Percentiles rank a stretch among this genome's conserved stretches.
These are phyloP conservation scores for Phyllosticta citriasiana DNA, from an alignment of 2,329 filamentous ascomycete genomes.

Conservation along the genomic window DNA sequence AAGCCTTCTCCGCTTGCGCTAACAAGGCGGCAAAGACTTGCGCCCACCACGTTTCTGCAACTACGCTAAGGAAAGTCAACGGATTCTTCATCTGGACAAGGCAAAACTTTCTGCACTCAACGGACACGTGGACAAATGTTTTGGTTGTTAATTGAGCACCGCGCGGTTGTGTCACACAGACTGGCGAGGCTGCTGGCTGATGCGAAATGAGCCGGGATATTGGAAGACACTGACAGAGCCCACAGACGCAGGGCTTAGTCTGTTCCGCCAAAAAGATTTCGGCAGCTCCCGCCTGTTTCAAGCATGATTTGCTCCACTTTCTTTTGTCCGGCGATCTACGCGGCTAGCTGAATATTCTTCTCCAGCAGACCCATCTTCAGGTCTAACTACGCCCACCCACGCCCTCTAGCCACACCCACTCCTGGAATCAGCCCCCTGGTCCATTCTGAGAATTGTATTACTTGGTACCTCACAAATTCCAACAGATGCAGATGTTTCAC, in stretches of 20 bases:
- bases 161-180: not conserved
- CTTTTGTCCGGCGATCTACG: not conserved
- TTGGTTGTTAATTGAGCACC: not conserved
- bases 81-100: not conserved
- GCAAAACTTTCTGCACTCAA: not conserved
- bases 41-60: not conserved
- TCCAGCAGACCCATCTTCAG: not conserved
- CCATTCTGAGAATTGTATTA: not conserved
- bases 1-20: not conserved
- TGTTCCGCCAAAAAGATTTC: not conserved
- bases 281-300: not conserved
- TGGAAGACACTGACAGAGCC: not conserved
- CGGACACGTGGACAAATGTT: not conserved
- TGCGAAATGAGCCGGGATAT: not conserved
- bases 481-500: not conserved
- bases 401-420: not conserved
- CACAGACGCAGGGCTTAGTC: not conserved
- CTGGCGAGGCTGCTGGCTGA: not conserved
- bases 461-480: not conserved
- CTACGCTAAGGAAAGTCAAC: not conserved
- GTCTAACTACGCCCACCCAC: not conserved
- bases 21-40: not conserved
- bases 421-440: not conserved
- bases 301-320: not conserved
- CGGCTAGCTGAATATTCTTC: not conserved